phyloP scores from a whole-genome alignment of 257 asterid species.

The Solanum tarapatanum region DNA sequence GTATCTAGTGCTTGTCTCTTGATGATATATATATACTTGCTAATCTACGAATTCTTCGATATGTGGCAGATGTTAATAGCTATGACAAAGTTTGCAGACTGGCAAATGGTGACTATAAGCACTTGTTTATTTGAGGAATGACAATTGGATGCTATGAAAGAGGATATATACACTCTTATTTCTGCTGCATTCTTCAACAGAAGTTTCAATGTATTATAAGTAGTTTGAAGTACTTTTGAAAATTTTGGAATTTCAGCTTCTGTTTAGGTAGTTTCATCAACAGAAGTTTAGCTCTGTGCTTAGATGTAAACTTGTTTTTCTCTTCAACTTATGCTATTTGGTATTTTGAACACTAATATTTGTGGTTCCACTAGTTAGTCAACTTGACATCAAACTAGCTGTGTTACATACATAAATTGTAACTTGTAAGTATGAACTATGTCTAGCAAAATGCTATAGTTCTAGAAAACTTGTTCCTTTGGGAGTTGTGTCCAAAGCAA shows the following conservation, averaged over 20 bases:
- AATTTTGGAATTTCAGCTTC: not conserved
- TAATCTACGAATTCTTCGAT: not conserved
- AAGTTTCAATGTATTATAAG: not conserved
- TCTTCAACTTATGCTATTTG: no score
- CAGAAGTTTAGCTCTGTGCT: not conserved
- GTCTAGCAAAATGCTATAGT: no score
- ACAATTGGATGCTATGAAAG: not conserved
- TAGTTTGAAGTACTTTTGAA: not conserved
- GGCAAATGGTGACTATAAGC: conserved; percentile 68
- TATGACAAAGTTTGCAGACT: conserved; percentile 56
- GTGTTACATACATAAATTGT: no score
- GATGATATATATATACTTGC: not conserved
- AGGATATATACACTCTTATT: not conserved
- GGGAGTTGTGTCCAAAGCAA: no score
- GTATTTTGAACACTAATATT: no score
- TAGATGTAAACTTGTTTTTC: not conserved
- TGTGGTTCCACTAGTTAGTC: no score
- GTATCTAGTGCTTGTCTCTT: not conserved
- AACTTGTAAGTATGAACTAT: no score
- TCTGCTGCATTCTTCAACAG: not conserved
- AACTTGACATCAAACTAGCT: no score
- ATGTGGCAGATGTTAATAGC: conserved; percentile 36
- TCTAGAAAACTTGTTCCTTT: no score
- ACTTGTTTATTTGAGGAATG: conserved; percentile 41
- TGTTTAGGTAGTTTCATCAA: not conserved